A percentile compares a stretch with the other conserved stretches of the same genome.
Conservation (phyloP, 2,329 filamentous ascomycete genomes). For the Hymenoscyphus infarciens region DNA sequence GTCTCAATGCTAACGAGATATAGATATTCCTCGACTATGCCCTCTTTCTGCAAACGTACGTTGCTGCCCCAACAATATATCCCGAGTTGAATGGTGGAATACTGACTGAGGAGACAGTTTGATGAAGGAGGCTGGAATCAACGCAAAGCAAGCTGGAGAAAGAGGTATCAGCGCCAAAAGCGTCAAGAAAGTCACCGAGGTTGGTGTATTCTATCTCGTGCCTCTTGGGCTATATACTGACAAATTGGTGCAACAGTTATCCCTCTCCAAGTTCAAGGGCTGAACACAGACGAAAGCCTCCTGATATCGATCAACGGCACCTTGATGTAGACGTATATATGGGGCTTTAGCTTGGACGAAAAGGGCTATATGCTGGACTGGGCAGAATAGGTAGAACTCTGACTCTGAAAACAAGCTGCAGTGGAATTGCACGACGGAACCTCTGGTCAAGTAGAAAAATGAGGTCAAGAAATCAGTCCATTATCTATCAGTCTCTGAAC, state of each 20-base stretch:
- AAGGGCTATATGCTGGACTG: neutral
- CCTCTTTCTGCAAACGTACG: slow-evolving; percentile 68
- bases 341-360: neutral
- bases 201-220: slow-evolving; percentile 39
- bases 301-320: neutral
- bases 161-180: slow-evolving; percentile 70
- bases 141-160: slow-evolving; percentile 70
- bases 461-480: neutral
- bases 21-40: slow-evolving; percentile 84
- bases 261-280: slow-evolving; percentile 34
- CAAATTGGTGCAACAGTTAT: slow-evolving; percentile 19
- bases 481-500: neutral
- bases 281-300: slow-evolving; percentile 17
- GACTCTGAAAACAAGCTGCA: neutral
- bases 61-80: neutral
- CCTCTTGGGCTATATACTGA: neutral
- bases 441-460: neutral
- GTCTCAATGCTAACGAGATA: slow-evolving; percentile 6
- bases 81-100: neutral
- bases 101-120: slow-evolving; percentile 48
- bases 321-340: neutral
- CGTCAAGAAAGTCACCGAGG: slow-evolving; percentile 73
- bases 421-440: neutral
- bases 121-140: slow-evolving; percentile 75
- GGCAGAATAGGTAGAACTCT: neutral